phyloP scores from a whole-genome alignment of 176 grass and related monocot genomes.

The Chrysopogon serrulatus region DNA sequence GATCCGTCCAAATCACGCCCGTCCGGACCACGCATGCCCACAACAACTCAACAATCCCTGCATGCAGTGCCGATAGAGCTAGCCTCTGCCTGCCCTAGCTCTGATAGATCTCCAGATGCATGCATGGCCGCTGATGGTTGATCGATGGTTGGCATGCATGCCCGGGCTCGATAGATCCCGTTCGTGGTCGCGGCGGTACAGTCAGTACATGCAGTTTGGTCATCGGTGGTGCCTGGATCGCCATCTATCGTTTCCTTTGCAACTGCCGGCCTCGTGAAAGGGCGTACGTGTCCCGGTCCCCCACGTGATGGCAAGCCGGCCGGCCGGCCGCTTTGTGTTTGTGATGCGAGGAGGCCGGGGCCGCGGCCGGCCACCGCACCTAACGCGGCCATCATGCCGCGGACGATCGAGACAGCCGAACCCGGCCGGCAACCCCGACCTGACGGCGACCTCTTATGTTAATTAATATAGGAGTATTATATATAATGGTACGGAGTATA shows the following conservation, averaged over 20 bases:
- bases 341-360: neutral
- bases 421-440: neutral
- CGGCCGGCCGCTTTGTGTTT: too few species aligned
- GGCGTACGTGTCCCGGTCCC: neutral
- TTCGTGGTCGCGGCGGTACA: neutral
- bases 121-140: neutral
- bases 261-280: conserved; percentile 18
- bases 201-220: too few species aligned
- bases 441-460: neutral
- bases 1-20: neutral
- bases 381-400: conserved; percentile 3
- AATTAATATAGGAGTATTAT: too few species aligned
- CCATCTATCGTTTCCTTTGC: neutral
- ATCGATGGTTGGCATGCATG: neutral
- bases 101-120: too few species aligned
- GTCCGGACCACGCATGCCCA: neutral
- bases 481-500: neutral
- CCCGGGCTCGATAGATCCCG: too few species aligned
- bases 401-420: neutral
- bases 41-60: too few species aligned
- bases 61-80: neutral
- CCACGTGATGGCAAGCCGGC: neutral
- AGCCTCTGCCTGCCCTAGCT: neutral
- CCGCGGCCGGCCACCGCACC: neutral
- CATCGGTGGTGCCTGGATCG: neutral